phyloP scores from a whole-genome alignment of 1,139 yeast species.

The Blastobotrys persicus region DNA sequence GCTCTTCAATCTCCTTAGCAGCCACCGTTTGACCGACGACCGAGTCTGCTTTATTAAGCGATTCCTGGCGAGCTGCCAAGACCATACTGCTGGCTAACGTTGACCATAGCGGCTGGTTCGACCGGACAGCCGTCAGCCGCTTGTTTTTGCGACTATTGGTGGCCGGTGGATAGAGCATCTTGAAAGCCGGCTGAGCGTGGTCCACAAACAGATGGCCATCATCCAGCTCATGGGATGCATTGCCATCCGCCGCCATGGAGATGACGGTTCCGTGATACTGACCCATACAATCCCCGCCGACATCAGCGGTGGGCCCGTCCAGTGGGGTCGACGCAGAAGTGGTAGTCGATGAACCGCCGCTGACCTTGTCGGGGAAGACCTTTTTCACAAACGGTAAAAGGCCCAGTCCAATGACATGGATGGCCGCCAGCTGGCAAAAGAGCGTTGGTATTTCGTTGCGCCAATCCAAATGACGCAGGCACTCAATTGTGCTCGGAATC shows the following conservation, averaged over 20 bases:
- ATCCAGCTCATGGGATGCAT: not conserved
- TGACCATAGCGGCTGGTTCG: conserved; percentile 40
- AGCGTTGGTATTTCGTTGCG: conserved; percentile 31
- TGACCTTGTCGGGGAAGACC: conserved; percentile 26
- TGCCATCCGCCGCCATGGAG: not conserved
- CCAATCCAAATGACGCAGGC: conserved; percentile 32
- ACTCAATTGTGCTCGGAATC: conserved; percentile 25
- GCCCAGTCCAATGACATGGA: conserved; percentile 33
- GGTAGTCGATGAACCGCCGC: not conserved
- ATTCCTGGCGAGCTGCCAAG: conserved; percentile 37
- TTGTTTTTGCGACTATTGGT: conserved; percentile 27
- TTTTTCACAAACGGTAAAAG: conserved; percentile 30
- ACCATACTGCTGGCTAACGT: conserved; percentile 38
- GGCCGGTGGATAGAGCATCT: conserved; percentile 22
- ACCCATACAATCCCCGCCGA: too few species aligned
- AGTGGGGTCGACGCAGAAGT: not conserved
- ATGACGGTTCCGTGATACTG: not conserved
- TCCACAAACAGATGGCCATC: not conserved
- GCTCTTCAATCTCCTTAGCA: conserved; percentile 7
- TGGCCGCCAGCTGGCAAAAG: conserved; percentile 30
- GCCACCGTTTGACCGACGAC: conserved; percentile 8
- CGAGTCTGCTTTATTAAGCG: conserved; percentile 12
- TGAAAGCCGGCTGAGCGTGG: not conserved
- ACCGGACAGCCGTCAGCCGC: conserved; percentile 30
- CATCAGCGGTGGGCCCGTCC: too few species aligned